These are phyloP conservation scores for Biscogniauxia mediterranea DNA, from an alignment of 2,329 filamentous ascomycete genomes.

Conservation along the genomic window DNA sequence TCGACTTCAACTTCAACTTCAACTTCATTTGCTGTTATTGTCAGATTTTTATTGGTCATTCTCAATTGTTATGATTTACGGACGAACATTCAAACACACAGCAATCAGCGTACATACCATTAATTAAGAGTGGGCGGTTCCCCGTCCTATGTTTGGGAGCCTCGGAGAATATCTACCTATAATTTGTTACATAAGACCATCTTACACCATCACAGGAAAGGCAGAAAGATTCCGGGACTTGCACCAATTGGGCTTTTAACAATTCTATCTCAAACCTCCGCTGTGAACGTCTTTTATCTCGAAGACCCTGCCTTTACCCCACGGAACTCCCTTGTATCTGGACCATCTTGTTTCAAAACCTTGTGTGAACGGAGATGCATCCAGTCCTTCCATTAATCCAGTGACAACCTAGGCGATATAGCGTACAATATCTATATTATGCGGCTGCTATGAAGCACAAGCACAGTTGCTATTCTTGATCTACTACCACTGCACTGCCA, in stretches of 20 bases:
- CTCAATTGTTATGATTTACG: no score
- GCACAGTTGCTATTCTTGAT: not conserved
- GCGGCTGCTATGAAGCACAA: no score
- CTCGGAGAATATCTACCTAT: not conserved
- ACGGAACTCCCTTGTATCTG: constrained; percentile 1
- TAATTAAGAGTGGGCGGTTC: not conserved
- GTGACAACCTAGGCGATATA: not conserved
- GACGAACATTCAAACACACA: not conserved
- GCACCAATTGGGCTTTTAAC: not conserved
- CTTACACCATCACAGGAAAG: not conserved
- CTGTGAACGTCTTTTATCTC: not conserved
- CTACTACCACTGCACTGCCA: not conserved
- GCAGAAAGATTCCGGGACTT: not conserved
- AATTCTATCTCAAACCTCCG: not conserved
- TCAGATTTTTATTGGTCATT: no score
- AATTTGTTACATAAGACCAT: no score
- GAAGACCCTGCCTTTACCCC: not conserved
- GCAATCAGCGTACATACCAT: not conserved
- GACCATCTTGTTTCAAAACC: not conserved
- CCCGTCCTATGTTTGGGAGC: not conserved
- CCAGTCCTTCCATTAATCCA: not conserved
- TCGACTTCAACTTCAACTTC: no score
- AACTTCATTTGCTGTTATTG: no score
- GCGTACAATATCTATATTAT: no score
- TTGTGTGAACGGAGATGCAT: not conserved